Conservation (phyloP, 495 filamentous ascomycete species). For the Ascodesmis nigricans region DNA sequence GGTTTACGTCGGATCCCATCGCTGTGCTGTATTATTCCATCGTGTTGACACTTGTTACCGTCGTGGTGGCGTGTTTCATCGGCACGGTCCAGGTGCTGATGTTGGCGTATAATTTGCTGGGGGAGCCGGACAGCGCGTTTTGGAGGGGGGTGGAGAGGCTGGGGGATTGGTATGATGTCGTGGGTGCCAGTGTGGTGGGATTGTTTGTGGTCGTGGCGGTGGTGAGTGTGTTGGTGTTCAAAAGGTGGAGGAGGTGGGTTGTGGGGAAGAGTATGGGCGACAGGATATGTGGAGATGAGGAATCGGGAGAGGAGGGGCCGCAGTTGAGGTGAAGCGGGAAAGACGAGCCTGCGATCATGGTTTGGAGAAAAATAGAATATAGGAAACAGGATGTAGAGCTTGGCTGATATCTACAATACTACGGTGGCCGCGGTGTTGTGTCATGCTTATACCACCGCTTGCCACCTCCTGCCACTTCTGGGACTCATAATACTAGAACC, state of each 20-base stretch:
- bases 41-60: constrained; percentile 64
- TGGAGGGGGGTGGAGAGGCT: constrained; percentile 66
- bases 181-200: constrained; percentile 67
- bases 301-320: not conserved
- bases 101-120: constrained; percentile 49
- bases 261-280: constrained; percentile 24
- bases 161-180: constrained; percentile 65
- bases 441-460: too few relatives aligned
- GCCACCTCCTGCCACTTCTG: too few relatives aligned
- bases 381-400: too few relatives aligned
- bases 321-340: not conserved
- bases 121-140: constrained; percentile 48
- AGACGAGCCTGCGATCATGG: not conserved
- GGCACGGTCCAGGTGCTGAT: constrained; percentile 67
- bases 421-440: too few relatives aligned
- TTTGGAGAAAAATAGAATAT: not conserved
- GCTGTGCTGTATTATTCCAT: constrained; percentile 90
- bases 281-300: not conserved
- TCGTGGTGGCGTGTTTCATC: constrained; percentile 70
- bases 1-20: constrained; percentile 50
- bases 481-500: too few relatives aligned
- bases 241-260: constrained; percentile 49
- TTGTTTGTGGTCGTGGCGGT: constrained; percentile 57
- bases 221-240: constrained; percentile 47
- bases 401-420: too few relatives aligned